Evolutionary conservation across 768 basidiomycete genomes (phyloP).

Genomic region (Tylopilus sp.): DNA sequence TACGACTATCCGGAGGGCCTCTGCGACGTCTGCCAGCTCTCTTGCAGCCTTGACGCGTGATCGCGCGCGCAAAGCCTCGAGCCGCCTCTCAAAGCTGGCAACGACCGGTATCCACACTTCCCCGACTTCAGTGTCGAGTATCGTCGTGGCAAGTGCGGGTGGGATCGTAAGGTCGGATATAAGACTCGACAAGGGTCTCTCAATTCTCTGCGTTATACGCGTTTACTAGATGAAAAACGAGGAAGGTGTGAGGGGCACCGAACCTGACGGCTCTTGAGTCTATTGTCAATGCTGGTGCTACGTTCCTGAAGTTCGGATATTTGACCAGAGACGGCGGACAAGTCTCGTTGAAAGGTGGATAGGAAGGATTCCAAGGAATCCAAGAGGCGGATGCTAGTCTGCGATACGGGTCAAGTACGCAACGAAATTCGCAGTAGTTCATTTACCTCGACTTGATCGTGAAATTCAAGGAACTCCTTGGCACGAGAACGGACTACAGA

Average conservation of each 20-base stretch:
- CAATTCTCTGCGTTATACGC: constrained; percentile 69
- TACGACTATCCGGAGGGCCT: constrained; percentile 88
- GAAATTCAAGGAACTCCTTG: constrained; percentile 80
- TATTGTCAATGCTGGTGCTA: constrained; percentile 86
- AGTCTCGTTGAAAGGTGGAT: constrained; percentile 91
- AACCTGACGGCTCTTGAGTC: constrained; percentile 82
- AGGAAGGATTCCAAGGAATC: constrained; percentile 89
- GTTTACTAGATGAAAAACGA: not conserved
- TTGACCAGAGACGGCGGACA: constrained; percentile 93
- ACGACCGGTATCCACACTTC: constrained; percentile 88
- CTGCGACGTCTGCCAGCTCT: constrained; percentile 77
- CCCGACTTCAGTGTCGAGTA: constrained; percentile 81
- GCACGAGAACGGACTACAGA: constrained; percentile 38
- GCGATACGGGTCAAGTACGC: constrained; percentile 6
- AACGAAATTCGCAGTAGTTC: not conserved
- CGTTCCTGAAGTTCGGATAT: constrained; percentile 91
- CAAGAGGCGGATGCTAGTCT: constrained; percentile 86
- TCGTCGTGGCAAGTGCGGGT: constrained; percentile 67
- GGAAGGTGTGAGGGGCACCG: constrained; percentile 22
- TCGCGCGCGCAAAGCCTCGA: constrained; percentile 66
- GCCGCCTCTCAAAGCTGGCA: constrained; percentile 71
- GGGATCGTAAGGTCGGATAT: constrained; percentile 80
- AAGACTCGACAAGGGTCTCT: constrained; percentile 80
- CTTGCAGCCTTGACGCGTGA: constrained; percentile 84
- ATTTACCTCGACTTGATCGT: constrained; percentile 82